phyloP scores from a whole-genome alignment of 2,329 filamentous ascomycete genomes.

The Sporothrix dimorphospora region DNA sequence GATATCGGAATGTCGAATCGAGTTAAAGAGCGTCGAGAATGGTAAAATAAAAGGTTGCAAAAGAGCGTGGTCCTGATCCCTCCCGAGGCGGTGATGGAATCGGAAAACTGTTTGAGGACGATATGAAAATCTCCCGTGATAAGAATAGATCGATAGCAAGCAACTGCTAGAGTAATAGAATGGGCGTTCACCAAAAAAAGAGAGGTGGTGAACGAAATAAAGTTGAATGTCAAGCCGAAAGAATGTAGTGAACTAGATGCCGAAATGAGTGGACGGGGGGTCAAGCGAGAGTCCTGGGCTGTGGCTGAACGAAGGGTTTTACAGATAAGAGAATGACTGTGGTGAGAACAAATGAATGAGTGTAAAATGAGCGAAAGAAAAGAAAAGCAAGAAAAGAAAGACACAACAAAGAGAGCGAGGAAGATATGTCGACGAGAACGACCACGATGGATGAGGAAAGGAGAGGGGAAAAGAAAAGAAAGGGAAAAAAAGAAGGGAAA shows the following conservation, averaged over 20 bases:
- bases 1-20: not conserved
- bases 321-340: conserved; percentile 56
- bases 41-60: conserved; percentile 36
- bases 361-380: conserved; percentile 48
- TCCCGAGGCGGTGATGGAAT: conserved; percentile 6
- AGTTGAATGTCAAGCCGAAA: conserved; percentile 40
- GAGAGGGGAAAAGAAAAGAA: conserved; percentile 42
- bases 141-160: conserved; percentile 23
- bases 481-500: conserved; percentile 33
- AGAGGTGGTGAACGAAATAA: conserved; percentile 39
- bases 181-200: conserved; percentile 31
- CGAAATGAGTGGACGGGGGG: conserved; percentile 58
- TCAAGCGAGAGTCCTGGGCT: conserved; percentile 38
- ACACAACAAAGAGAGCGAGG: conserved; percentile 46
- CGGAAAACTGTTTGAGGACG: conserved; percentile 4
- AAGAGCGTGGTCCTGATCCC: conserved; percentile 45
- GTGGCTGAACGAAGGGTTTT: conserved; percentile 40
- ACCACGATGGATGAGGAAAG: conserved; percentile 40
- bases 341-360: conserved; percentile 53
- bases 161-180: conserved; percentile 17
- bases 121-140: not conserved
- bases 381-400: conserved; percentile 42
- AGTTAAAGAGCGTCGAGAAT: conserved; percentile 18
- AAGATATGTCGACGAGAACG: conserved; percentile 34
- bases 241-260: conserved; percentile 50